Evolutionary conservation across 306 rosid genomes (phyloP).

Genomic region (Cicer cuneatum): DNA sequence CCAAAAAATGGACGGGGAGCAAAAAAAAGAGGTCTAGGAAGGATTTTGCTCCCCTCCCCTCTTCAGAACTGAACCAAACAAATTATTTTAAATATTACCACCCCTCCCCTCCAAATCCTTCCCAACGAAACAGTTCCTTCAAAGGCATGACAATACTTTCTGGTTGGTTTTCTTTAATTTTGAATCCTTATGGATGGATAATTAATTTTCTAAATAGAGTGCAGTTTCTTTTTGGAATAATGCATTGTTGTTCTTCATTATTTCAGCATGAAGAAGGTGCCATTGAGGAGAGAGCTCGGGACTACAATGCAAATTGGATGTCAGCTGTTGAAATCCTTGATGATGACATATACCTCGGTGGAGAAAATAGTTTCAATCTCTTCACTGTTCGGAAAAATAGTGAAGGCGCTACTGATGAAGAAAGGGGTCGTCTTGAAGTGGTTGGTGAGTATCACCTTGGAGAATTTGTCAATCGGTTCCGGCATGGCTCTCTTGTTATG

Average conservation of each 20-base stretch:
- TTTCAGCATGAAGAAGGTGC: slow-evolving; percentile 98
- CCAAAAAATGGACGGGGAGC: too few species aligned
- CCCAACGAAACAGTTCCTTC: too few species aligned
- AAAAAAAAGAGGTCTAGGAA: too few species aligned
- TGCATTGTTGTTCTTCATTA: slow-evolving; percentile 26
- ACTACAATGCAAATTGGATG: slow-evolving; percentile 97
- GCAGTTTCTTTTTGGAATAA: slow-evolving; percentile 14
- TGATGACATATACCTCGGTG: slow-evolving; percentile 88
- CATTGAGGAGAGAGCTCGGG: slow-evolving; percentile 97
- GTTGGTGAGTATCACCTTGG: slow-evolving; percentile 95
- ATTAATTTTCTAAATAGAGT: slow-evolving; percentile 15
- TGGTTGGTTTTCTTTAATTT: background rate
- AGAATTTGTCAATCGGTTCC: slow-evolving; percentile 82
- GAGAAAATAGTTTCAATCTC: slow-evolving; percentile 74
- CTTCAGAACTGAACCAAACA: too few species aligned
- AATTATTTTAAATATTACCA: too few species aligned
- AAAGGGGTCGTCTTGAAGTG: slow-evolving; percentile 89
- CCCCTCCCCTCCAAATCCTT: too few species aligned
- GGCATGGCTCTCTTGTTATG: slow-evolving; percentile 90
- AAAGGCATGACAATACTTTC: background rate
- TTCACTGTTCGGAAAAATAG: slow-evolving; percentile 62
- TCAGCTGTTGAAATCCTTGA: slow-evolving; percentile 97
- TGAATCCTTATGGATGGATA: slow-evolving; percentile 13
- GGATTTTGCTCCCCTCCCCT: too few species aligned
- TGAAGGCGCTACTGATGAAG: slow-evolving; percentile 95